Evolutionary conservation across 805 yeast genomes (phyloP), one percentile per base, ranked within the genome.

Genomic region (Wickerhamiella kurtzmanii): DNA sequence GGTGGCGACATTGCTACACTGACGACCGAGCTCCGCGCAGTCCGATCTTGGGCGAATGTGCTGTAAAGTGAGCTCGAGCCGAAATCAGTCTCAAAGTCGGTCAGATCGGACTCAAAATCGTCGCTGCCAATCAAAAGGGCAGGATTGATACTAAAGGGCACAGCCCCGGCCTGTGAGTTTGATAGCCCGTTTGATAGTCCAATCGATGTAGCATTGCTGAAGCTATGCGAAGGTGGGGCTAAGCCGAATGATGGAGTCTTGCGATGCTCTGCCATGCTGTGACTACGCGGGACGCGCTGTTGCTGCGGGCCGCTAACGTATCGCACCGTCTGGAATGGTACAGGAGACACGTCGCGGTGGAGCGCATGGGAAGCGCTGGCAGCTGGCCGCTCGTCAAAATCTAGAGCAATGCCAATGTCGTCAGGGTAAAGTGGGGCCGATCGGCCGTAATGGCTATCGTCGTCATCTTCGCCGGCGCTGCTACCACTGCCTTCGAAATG

Each of bases 81-180:
- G 19, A 41, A 36, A 35, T 38, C 47, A 22, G 40, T 42, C 11
- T 36, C 43, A n/a, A 22, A 35, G 42, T 9, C 38, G 2, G 17
- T 20, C 13, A 17, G 19, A 17, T 39, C 46, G 22, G 19, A 22
- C 18, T 4, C 37, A 13, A 15, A 25, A 11, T 8, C 3, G 3
- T 36, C 21, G 18, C 43, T n/a, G 22, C 38, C 43, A 2, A 21
- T 9, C 5, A 36, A 19, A 21, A 13, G 32, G 9, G 32, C 32
- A 25, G 32, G 32, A 25, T 25, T 25, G 11, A 25, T 25, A 11
- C 32, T 25, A 11, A 25, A 25, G 9, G 32, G 32, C 9, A 25
- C 32, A 6, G 32, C 9, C 32, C 9, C 32, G n/a, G n/a, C n/a
- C n/a, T n/a, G n/a, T n/a, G n/a, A n/a, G n/a, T n/a, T n/a, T n/a